These are phyloP conservation scores for Coemansia sp. DNA, from an alignment of 192 early-diverging fungal genomes.

Conservation along the genomic window DNA sequence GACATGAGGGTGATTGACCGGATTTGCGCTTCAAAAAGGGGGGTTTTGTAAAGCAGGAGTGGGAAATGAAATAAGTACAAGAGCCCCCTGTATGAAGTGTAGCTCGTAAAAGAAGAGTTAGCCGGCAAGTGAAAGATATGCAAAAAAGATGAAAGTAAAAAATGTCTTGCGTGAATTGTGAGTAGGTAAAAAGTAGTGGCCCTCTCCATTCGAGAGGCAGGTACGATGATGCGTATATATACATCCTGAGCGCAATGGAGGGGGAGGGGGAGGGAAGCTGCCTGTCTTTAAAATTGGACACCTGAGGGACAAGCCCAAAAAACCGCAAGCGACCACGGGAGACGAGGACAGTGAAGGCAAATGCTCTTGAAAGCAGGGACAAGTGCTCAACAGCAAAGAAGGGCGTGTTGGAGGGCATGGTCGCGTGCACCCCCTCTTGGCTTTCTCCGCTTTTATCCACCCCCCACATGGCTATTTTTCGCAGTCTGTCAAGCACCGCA, in stretches of 20 bases:
- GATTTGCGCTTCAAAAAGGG: background rate
- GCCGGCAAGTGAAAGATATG: background rate
- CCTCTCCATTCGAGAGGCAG: conserved; percentile 1
- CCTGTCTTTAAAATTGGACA: background rate
- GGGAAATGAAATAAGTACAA: background rate
- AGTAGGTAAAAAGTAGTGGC: background rate
- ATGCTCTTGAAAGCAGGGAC: background rate
- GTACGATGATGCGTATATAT: background rate
- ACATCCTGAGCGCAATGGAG: background rate
- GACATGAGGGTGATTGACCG: conserved; percentile 7
- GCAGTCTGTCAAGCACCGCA: background rate
- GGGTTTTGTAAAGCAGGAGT: background rate
- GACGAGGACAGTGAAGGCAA: background rate
- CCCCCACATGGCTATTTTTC: conserved; percentile 9
- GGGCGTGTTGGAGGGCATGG: conserved; percentile 5
- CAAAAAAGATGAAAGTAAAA: background rate
- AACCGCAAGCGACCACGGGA: conserved; percentile 5
- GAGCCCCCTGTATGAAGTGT: background rate
- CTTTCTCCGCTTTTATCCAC: background rate
- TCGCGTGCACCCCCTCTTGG: conserved; percentile 3
- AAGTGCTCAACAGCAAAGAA: background rate
- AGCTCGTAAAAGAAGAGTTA: background rate
- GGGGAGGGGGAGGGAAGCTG: background rate
- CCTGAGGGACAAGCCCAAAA: background rate
- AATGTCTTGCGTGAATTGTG: background rate